Conservation (phyloP, 2,329 filamentous ascomycete genomes). For the Ascochyta pisi region DNA sequence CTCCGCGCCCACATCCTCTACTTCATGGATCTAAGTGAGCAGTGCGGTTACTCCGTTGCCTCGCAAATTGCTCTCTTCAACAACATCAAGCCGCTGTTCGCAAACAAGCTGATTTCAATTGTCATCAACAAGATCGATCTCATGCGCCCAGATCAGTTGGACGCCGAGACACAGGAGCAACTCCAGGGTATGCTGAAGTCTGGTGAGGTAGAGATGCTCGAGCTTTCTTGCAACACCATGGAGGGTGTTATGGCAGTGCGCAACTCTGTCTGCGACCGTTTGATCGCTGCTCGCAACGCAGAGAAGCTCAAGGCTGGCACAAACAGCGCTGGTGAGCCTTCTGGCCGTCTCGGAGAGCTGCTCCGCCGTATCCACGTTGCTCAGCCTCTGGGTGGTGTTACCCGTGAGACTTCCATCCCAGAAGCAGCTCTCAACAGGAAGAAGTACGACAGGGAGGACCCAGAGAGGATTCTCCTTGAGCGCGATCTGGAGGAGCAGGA, state of each 20-base stretch:
- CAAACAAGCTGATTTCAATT: conserved; percentile 96
- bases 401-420: conserved; percentile 84
- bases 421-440: conserved; percentile 79
- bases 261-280: conserved; percentile 89
- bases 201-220: conserved; percentile 89
- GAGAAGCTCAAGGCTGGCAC: conserved; percentile 93
- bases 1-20: conserved; percentile 93
- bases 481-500: conserved; percentile 90
- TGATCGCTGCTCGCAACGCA: conserved; percentile 90
- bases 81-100: conserved; percentile 91
- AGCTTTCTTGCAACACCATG: conserved; percentile 92
- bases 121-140: conserved; percentile 99
- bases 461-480: conserved; percentile 80
- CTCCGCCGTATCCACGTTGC: conserved; percentile 96
- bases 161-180: conserved; percentile 76
- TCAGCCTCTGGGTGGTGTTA: conserved; percentile 82
- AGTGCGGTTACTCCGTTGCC: conserved; percentile 91
- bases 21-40: conserved; percentile 97
- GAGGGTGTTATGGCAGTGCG: conserved; percentile 95
- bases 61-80: conserved; percentile 95
- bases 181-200: conserved; percentile 82
- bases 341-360: conserved; percentile 86
- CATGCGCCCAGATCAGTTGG: conserved; percentile 83
- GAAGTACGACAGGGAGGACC: conserved; percentile 91
- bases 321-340: conserved; percentile 75